phyloP scores from a whole-genome alignment of 495 filamentous ascomycete species.

The Talaromyces thailandensis region DNA sequence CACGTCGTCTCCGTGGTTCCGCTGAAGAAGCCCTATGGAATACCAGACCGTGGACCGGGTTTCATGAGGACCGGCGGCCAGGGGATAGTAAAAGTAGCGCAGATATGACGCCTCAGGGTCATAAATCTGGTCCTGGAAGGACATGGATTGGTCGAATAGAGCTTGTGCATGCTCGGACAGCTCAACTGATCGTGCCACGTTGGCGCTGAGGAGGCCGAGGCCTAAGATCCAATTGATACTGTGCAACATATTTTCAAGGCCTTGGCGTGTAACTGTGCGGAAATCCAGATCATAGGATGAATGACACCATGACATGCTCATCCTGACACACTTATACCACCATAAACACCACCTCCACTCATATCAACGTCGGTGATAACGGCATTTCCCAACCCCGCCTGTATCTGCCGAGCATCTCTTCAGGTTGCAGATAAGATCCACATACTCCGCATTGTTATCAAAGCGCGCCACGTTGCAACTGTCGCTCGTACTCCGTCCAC shows the following conservation, averaged over 20 bases:
- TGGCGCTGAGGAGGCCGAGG: background rate
- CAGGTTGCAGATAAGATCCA: background rate
- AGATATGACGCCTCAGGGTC: conserved; percentile 13
- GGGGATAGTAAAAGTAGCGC: conserved; percentile 2
- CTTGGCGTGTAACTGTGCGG: background rate
- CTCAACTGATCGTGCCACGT: background rate
- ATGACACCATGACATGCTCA: background rate
- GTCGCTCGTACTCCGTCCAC: background rate
- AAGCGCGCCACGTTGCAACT: background rate
- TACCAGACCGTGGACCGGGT: conserved; percentile 31
- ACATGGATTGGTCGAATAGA: conserved; percentile 22
- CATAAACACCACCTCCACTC: background rate
- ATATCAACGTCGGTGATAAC: background rate
- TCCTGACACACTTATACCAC: background rate
- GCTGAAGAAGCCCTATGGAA: conserved; percentile 25
- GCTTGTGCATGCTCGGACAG: background rate
- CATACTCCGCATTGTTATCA: background rate
- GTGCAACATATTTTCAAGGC: background rate
- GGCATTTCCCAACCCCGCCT: background rate
- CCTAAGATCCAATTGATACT: background rate
- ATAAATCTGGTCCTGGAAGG: conserved; percentile 18
- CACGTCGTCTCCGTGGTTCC: conserved; percentile 26
- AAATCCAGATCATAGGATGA: background rate
- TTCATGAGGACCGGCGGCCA: conserved; percentile 18
- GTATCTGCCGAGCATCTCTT: background rate